Percentiles rank a stretch among this genome's conserved stretches.
phyloP scores from a whole-genome alignment of 441 rosid species.

The Gossypium davidsonii region DNA sequence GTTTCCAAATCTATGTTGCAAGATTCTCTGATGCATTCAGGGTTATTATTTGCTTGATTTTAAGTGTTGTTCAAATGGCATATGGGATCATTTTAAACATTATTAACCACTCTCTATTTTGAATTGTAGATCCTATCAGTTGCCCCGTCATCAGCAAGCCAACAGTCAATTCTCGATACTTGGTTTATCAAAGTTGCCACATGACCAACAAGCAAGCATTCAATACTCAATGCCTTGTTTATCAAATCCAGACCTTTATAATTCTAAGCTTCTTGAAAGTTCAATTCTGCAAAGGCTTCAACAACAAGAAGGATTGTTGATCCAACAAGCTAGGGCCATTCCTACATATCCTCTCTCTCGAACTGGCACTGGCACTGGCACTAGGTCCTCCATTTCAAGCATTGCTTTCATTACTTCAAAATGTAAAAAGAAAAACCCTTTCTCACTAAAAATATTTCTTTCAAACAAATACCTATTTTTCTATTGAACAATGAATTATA shows the following conservation, averaged over 20 bases:
- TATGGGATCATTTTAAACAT: background rate
- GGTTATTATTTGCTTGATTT: background rate
- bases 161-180: no score
- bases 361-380: no score
- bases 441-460: background rate
- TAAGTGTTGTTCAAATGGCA: background rate
- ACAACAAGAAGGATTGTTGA: slow-evolving; percentile 1
- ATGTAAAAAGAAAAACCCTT: slow-evolving; percentile 1
- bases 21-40: background rate
- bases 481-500: no score
- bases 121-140: background rate
- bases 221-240: background rate
- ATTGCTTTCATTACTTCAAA: slow-evolving; percentile 2
- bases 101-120: background rate
- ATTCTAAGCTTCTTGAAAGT: background rate
- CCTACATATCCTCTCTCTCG: background rate
- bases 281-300: background rate
- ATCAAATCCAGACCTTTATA: background rate
- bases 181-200: no score
- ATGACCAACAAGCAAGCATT: background rate
- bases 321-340: slow-evolving; percentile 1
- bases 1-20: background rate
- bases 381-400: background rate
- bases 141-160: background rate
- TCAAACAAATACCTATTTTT: background rate